Percentiles rank a stretch among this genome's conserved stretches.
Evolutionary conservation across 768 basidiomycete genomes (phyloP).

Genomic region (Lyophyllum decastes): DNA sequence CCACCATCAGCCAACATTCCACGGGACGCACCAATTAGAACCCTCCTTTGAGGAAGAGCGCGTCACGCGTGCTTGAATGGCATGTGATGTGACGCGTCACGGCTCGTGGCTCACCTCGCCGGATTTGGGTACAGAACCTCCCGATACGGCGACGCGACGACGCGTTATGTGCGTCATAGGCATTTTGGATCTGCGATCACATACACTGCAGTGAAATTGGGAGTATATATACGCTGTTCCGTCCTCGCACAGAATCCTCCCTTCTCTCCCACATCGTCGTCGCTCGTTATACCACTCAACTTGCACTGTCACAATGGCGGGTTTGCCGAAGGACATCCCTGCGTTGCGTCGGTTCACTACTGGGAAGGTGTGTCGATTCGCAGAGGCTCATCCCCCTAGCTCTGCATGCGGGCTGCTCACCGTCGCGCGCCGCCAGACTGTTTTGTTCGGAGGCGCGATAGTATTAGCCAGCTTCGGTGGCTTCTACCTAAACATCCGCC

Average conservation of each 20-base stretch:
- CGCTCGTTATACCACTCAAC: not conserved
- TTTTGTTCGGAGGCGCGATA: conserved; percentile 28
- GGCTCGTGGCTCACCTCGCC: not conserved
- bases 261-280: not conserved
- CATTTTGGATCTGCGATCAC: not conserved
- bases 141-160: not conserved
- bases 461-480: conserved; percentile 28
- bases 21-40: not conserved
- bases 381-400: not conserved
- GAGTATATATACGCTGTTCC: not conserved
- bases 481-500: conserved; percentile 29
- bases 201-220: not conserved
- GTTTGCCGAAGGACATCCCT: not conserved
- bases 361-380: conserved; percentile 10
- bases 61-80: not conserved
- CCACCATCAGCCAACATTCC: not conserved
- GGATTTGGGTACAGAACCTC: not conserved
- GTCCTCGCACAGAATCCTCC: not conserved
- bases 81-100: conserved; percentile 12
- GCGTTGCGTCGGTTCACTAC: not conserved
- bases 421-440: conserved; percentile 16
- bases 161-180: conserved; percentile 4
- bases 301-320: not conserved
- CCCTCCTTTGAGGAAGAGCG: not conserved
- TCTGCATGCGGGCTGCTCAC: too few relatives aligned